These are phyloP conservation scores for Shiraia sp. DNA, from an alignment of 2,329 filamentous ascomycete genomes.

Conservation along the genomic window DNA sequence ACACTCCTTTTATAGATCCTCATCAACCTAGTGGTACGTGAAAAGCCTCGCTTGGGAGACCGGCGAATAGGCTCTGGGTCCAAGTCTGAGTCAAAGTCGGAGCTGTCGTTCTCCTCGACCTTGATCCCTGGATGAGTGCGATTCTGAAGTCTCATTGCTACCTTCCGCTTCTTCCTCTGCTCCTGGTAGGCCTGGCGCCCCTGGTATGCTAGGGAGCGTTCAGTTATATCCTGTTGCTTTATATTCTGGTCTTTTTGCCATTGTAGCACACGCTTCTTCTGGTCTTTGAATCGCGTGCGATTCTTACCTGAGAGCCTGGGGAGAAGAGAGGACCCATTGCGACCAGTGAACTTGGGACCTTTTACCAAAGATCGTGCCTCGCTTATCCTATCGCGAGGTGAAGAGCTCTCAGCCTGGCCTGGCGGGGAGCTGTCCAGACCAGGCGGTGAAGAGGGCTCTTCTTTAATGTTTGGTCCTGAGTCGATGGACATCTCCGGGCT, in stretches of 20 bases:
- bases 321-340: neutral
- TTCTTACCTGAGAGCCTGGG: conserved; percentile 1
- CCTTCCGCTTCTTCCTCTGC: neutral
- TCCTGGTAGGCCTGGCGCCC: neutral
- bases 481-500: neutral
- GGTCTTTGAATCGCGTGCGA: conserved; percentile 3
- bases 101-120: neutral
- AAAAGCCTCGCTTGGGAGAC: too few relatives aligned
- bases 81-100: too few relatives aligned
- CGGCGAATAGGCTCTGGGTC: too few relatives aligned
- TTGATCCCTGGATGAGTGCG: neutral
- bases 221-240: neutral
- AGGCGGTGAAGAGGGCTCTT: too few relatives aligned
- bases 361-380: neutral
- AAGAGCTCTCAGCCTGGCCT: neutral
- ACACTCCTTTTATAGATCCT: too few relatives aligned
- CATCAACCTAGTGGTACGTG: too few relatives aligned
- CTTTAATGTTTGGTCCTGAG: too few relatives aligned
- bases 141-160: neutral
- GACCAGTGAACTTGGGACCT: neutral
- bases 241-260: conserved; percentile 2
- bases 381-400: neutral
- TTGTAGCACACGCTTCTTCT: conserved; percentile 2
- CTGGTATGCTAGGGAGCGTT: neutral
- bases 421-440: too few relatives aligned